Percentiles rank a stretch among this genome's conserved stretches.
These are phyloP conservation scores for Ceratocystis diversiconidia DNA, from an alignment of 2,329 filamentous ascomycete species.

Conservation along the genomic window DNA sequence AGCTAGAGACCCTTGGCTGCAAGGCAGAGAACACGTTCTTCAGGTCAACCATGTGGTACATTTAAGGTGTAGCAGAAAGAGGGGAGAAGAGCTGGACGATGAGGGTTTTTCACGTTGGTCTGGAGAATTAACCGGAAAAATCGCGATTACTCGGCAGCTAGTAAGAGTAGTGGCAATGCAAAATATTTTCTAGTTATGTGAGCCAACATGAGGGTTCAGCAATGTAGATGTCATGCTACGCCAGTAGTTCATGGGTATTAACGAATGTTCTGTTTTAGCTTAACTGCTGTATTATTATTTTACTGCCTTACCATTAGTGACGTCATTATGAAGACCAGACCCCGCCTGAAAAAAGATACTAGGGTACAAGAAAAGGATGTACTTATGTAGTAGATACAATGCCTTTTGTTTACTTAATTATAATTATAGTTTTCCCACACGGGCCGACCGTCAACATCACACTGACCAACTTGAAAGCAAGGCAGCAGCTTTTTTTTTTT, in stretches of 20 bases:
- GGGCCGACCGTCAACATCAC: background rate
- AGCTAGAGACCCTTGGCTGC: conserved; percentile 2
- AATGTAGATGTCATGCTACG: background rate
- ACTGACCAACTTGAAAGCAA: background rate
- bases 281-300: too few species aligned
- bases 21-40: conserved; percentile 14
- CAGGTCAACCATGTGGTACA: conserved; percentile 32
- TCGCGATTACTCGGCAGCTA: background rate
- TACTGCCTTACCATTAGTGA: background rate
- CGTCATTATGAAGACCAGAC: background rate
- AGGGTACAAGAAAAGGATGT: background rate
- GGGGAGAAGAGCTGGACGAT: background rate
- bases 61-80: conserved; percentile 22
- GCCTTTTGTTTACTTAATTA: background rate
- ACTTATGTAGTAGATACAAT: background rate
- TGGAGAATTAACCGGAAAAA: background rate
- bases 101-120: background rate
- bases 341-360: background rate
- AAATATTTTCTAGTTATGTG: background rate
- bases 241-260: background rate
- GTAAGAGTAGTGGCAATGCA: background rate
- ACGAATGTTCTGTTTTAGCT: background rate
- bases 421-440: background rate
- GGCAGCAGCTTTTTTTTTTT: background rate
- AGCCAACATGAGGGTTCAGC: background rate